phyloP scores from a whole-genome alignment of 106 monocot species.

The Ottelia alismoides region DNA sequence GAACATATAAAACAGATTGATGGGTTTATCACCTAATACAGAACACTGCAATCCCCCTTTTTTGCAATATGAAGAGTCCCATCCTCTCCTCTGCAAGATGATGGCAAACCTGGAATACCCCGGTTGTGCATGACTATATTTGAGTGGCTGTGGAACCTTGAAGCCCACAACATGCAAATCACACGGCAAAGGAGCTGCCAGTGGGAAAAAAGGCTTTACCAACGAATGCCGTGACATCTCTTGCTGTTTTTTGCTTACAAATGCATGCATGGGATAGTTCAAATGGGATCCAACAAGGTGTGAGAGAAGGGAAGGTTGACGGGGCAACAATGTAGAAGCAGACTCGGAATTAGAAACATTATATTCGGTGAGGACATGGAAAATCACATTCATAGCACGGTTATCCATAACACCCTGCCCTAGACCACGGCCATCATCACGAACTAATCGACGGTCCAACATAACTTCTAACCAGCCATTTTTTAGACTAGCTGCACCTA shows the following conservation, averaged over 20 bases:
- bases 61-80: slow-evolving; percentile 78
- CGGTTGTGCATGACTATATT: slow-evolving; percentile 19
- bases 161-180: slow-evolving; percentile 83
- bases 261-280: slow-evolving; percentile 82
- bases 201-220: slow-evolving; percentile 46
- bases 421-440: slow-evolving; percentile 86
- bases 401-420: slow-evolving; percentile 98
- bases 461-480: slow-evolving; percentile 92
- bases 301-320: slow-evolving; percentile 88
- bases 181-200: slow-evolving; percentile 62
- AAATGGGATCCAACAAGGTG: slow-evolving; percentile 63
- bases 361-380: slow-evolving; percentile 57
- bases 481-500: slow-evolving; percentile 82
- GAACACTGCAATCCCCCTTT: slow-evolving; percentile 47
- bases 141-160: slow-evolving; percentile 65
- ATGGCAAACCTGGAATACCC: slow-evolving; percentile 46
- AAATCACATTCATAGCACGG: slow-evolving; percentile 67
- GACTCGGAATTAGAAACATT: slow-evolving; percentile 50
- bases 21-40: slow-evolving; percentile 33
- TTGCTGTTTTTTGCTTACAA: slow-evolving; percentile 40
- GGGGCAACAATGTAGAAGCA: slow-evolving; percentile 11
- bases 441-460: slow-evolving; percentile 71
- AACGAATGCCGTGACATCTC: slow-evolving; percentile 12
- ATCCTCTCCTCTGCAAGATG: slow-evolving; percentile 75
- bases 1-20: slow-evolving; percentile 76